Conservation (phyloP, 257 asterid genomes). For the Gardenia jasminoides region DNA sequence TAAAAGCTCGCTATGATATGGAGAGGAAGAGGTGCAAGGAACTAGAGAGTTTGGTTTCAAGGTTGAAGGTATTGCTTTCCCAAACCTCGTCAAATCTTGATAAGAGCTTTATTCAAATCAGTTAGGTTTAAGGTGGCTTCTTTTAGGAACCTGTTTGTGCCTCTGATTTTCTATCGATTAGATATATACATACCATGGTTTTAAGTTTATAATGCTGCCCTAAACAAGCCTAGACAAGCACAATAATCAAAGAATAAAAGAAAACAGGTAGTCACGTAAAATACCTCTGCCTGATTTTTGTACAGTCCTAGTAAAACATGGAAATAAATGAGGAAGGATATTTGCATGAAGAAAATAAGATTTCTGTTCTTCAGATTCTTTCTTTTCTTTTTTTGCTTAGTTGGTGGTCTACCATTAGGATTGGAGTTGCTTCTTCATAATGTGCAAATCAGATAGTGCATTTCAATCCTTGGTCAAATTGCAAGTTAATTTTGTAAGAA, state of each 20-base stretch:
- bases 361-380: background rate
- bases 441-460: background rate
- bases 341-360: background rate
- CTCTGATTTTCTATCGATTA: background rate
- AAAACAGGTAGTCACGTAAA: background rate
- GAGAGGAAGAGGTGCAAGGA: conserved; percentile 44
- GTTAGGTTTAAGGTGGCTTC: background rate
- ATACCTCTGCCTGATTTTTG: background rate
- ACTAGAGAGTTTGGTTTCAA: conserved; percentile 30
- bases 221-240: background rate
- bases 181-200: background rate
- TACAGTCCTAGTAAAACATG: background rate
- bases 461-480: background rate
- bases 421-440: background rate
- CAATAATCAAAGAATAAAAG: background rate
- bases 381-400: background rate
- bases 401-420: background rate
- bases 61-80: conserved; percentile 40
- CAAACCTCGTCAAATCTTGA: background rate
- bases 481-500: background rate
- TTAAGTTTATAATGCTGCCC: background rate
- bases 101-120: background rate
- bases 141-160: background rate
- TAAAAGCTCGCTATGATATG: conserved; percentile 31
- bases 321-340: background rate